These are phyloP conservation scores for Pontederia crassipes DNA, from an alignment of 176 grass and related monocot species.

Conservation along the genomic window DNA sequence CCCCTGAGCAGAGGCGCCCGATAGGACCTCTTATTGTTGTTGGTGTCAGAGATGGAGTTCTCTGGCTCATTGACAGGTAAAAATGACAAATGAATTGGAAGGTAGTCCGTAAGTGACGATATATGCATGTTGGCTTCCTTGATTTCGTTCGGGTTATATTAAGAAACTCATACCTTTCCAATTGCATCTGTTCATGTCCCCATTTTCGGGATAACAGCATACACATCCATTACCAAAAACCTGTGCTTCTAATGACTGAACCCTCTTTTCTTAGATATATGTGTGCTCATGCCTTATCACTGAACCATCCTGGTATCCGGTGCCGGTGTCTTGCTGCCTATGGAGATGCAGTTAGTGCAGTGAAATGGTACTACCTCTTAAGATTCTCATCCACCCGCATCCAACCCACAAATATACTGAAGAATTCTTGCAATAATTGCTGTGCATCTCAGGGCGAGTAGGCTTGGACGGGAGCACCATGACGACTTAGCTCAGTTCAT, in stretches of 20 bases:
- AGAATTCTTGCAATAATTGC: conserved; percentile 7
- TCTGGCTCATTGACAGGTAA: conserved; percentile 98
- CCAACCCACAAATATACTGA: background rate
- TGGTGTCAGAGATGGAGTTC: conserved; percentile 90
- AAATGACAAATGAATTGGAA: conserved; percentile 17
- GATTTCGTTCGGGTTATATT: no score
- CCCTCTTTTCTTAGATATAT: conserved; percentile 56
- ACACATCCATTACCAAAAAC: no score
- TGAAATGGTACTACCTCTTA: conserved; percentile 69
- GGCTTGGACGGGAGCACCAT: conserved; percentile 89
- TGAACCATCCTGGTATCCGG: conserved; percentile 97
- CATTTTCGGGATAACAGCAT: no score
- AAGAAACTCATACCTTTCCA: no score
- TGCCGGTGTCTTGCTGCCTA: conserved; percentile 96
- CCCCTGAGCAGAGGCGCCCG: conserved; percentile 86
- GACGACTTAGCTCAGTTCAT: conserved; percentile 99
- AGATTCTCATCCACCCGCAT: conserved; percentile 8
- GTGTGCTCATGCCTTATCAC: conserved; percentile 96
- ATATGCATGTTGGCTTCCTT: background rate
- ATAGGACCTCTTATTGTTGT: conserved; percentile 93
- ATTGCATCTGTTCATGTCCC: no score
- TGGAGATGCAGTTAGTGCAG: conserved; percentile 96
- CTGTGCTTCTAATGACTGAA: background rate
- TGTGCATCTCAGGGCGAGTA: conserved; percentile 66
- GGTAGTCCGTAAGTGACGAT: conserved; percentile 4